These are phyloP conservation scores for Myriosclerotinia curreyana DNA, from an alignment of 2,329 filamentous ascomycete genomes.

Conservation along the genomic window DNA sequence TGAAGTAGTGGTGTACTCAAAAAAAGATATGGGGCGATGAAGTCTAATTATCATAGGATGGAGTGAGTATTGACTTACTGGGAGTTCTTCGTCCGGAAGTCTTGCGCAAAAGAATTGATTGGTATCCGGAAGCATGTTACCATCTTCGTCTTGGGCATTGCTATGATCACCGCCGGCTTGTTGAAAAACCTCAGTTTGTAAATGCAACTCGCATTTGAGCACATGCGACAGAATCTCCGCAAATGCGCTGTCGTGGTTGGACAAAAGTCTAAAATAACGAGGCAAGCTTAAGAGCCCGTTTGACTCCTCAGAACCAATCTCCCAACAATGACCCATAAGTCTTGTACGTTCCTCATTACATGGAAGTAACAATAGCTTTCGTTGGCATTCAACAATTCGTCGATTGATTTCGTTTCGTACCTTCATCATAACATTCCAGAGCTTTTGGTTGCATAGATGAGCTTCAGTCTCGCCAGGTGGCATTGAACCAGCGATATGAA, in stretches of 20 bases:
- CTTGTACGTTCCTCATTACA: neutral
- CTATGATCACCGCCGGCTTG: neutral
- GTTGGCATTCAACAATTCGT: neutral
- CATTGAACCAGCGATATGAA: neutral
- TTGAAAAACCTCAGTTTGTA: accelerated
- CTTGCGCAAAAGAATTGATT: conserved; percentile 1
- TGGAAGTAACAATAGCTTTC: neutral
- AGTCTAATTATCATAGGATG: neutral
- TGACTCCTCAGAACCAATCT: neutral
- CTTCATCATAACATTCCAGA: neutral
- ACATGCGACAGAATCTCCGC: neutral
- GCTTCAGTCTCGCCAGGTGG: accelerated
- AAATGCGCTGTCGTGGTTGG: neutral
- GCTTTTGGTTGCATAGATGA: neutral
- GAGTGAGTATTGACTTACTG: neutral
- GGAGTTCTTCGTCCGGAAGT: neutral
- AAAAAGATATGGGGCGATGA: neutral
- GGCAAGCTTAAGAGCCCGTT: neutral
- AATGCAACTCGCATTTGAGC: neutral
- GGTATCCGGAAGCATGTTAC: no score
- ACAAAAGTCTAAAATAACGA: neutral
- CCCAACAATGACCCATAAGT: neutral
- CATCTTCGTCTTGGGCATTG: no score
- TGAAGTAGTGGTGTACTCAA: neutral
- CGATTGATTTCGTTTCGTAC: neutral